Evolutionary conservation across 2,329 filamentous ascomycete species (phyloP).

Genomic region (Cordyceps sp.): DNA sequence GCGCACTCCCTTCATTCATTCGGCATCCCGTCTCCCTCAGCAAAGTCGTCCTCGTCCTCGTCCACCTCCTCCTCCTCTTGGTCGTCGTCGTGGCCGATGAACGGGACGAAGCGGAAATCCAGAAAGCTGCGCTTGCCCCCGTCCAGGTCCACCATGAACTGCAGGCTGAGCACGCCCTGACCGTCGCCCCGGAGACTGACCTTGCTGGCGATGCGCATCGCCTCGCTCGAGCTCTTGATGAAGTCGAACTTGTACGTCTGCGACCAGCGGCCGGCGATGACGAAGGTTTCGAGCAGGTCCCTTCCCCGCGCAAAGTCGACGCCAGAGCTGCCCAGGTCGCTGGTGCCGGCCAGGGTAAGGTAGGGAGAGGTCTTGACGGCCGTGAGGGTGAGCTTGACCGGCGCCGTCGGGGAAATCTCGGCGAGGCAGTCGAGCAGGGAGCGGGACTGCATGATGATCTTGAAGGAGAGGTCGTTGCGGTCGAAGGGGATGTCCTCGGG

Average conservation of each 20-base stretch:
- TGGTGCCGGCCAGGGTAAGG: constrained; percentile 52
- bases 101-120: constrained; percentile 70
- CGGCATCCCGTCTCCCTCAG: neutral
- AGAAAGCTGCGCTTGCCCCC: constrained; percentile 54
- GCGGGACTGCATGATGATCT: constrained; percentile 80
- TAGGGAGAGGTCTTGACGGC: constrained; percentile 49
- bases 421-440: constrained; percentile 56
- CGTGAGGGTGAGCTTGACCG: constrained; percentile 52
- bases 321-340: constrained; percentile 42
- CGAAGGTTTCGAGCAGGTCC: constrained; percentile 59
- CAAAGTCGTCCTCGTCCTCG: neutral
- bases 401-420: constrained; percentile 55
- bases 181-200: constrained; percentile 78
- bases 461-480: constrained; percentile 63
- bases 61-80: constrained; percentile 3
- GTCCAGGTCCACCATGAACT: constrained; percentile 90
- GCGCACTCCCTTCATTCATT: neutral
- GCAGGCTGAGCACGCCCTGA: constrained; percentile 81
- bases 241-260: constrained; percentile 79
- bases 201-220: constrained; percentile 88
- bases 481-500: constrained; percentile 79
- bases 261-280: constrained; percentile 39
- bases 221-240: constrained; percentile 68
- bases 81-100: constrained; percentile 40
- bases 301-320: constrained; percentile 50